Percentiles rank a stretch among this genome's conserved stretches.
phyloP scores from a whole-genome alignment of 108 stramenopile species.

The Parietichytrium sp. region DNA sequence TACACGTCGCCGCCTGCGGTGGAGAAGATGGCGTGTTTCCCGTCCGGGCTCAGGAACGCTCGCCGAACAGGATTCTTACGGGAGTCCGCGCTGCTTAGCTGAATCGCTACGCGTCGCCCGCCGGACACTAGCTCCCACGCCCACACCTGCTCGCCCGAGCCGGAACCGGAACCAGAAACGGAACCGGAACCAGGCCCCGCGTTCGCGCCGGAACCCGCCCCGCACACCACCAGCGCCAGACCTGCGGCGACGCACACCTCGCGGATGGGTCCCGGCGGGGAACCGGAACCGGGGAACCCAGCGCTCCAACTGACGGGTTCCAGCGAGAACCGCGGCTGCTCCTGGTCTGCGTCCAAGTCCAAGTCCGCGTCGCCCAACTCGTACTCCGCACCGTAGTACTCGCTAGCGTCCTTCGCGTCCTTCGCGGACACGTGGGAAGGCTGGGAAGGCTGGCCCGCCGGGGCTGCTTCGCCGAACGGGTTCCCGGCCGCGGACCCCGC shows the following conservation, averaged over 20 bases:
- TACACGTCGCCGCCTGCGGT: neutral
- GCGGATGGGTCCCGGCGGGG: neutral
- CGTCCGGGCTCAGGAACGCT: neutral
- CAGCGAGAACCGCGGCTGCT: constrained; percentile 10
- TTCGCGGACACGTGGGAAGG: neutral
- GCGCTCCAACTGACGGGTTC: neutral
- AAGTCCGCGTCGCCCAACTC: neutral
- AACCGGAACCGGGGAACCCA: neutral
- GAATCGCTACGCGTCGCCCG: neutral
- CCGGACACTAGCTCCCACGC: neutral
- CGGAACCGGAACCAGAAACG: too few relatives aligned
- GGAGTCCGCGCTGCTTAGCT: neutral
- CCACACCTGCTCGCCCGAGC: constrained; percentile 6
- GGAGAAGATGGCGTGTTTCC: neutral
- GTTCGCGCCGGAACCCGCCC: too few relatives aligned
- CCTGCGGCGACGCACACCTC: too few relatives aligned
- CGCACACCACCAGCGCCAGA: too few relatives aligned
- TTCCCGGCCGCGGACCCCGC: too few relatives aligned
- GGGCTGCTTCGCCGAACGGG: neutral
- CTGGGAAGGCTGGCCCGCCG: neutral
- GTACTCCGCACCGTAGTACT: neutral
- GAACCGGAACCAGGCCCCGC: too few relatives aligned
- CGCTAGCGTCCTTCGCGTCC: neutral
- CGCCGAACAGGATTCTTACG: neutral
- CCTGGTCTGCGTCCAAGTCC: neutral